phyloP scores from a whole-genome alignment of 495 filamentous ascomycete species.

The Sabuloglossum arenarium region DNA sequence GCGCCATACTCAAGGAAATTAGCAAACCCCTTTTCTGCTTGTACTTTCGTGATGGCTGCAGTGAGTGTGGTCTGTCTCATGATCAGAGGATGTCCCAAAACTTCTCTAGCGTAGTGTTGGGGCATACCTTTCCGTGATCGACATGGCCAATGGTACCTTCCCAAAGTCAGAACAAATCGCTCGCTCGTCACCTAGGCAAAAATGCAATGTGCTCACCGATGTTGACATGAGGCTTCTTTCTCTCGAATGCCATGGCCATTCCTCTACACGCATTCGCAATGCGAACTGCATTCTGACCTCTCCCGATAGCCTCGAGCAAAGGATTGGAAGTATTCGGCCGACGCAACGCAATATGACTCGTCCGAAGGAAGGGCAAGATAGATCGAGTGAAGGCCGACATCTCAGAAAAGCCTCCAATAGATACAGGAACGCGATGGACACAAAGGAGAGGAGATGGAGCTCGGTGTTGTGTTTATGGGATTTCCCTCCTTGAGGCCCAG shows the following conservation, averaged over 20 bases:
- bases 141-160: constrained; percentile 95
- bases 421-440: constrained; percentile 4
- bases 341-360: constrained; percentile 17
- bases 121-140: constrained; percentile 87
- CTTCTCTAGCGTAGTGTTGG: not conserved
- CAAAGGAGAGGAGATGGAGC: constrained; percentile 6
- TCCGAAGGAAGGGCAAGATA: constrained; percentile 14
- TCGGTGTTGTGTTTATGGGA: not conserved
- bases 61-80: constrained; percentile 73
- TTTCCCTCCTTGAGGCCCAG: not conserved
- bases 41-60: constrained; percentile 93
- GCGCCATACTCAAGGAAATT: constrained; percentile 88
- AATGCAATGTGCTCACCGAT: constrained; percentile 41
- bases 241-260: constrained; percentile 65
- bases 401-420: constrained; percentile 26
- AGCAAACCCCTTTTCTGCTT: constrained; percentile 81
- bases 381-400: constrained; percentile 25
- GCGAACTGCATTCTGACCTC: constrained; percentile 34
- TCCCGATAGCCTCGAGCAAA: constrained; percentile 37
- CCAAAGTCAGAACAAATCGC: constrained; percentile 6
- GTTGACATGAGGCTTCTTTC: constrained; percentile 93
- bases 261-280: constrained; percentile 26
- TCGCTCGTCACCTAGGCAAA: not conserved
- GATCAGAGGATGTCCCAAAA: constrained; percentile 7
- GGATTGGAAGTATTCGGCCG: constrained; percentile 14